Evolutionary conservation across 1,139 yeast genomes (phyloP).

Genomic region (Magnusiomyces suaveolens): DNA sequence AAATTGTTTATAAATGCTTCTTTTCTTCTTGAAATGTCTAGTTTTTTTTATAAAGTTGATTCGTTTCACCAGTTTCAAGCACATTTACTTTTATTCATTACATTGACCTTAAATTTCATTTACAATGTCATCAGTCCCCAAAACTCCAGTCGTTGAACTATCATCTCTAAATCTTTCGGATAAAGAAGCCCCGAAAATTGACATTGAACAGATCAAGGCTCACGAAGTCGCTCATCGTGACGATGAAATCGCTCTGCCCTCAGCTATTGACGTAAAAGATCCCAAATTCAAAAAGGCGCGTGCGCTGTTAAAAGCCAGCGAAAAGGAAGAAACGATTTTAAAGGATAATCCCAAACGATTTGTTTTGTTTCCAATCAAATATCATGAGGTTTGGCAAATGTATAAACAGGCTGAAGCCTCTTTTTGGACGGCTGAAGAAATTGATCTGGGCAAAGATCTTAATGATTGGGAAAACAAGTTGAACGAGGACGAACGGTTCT

Average conservation of each 20-base stretch:
- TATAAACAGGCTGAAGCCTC: conserved; percentile 98
- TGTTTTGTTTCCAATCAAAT: conserved; percentile 93
- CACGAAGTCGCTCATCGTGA: conserved; percentile 17
- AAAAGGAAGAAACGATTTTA: conserved; percentile 83
- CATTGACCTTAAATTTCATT: no score
- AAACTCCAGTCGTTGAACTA: background rate
- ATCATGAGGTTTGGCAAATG: conserved; percentile 98
- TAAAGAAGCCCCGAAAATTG: conserved; percentile 3
- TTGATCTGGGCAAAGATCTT: conserved; percentile 84
- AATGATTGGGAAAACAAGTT: conserved; percentile 82
- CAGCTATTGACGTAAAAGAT: background rate
- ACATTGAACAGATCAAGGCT: conserved; percentile 14
- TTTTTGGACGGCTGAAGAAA: conserved; percentile 99
- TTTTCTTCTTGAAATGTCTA: background rate
- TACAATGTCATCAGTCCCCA: background rate
- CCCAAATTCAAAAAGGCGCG: conserved; percentile 24
- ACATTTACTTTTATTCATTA: no score
- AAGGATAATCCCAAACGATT: conserved; percentile 81
- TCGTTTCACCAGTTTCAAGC: no score
- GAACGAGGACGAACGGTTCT: conserved; percentile 82
- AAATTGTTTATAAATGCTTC: background rate
- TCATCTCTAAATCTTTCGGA: background rate
- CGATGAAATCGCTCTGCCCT: conserved; percentile 15
- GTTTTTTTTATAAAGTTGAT: no score
- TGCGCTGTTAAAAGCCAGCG: conserved; percentile 52